Percentiles rank a stretch among this genome's conserved stretches.
phyloP scores from a whole-genome alignment of 805 yeast genomes.

The Myxozyma neglecta region DNA sequence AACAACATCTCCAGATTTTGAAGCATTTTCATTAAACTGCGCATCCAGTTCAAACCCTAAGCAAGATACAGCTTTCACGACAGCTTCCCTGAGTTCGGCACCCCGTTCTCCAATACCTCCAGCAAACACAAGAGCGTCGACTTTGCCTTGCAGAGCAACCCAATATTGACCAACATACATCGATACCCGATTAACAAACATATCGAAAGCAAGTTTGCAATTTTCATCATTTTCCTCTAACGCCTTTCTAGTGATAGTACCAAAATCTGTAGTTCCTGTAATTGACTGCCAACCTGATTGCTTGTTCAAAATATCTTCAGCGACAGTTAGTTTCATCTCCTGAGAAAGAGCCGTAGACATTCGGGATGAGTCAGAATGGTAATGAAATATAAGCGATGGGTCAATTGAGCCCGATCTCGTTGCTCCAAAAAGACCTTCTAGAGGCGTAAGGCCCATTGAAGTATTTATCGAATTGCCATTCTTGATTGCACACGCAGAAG shows the following conservation, averaged over 20 bases:
- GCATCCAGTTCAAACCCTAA: constrained; percentile 26
- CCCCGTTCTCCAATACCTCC: constrained; percentile 33
- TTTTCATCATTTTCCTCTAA: constrained; percentile 15
- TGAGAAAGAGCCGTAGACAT: constrained; percentile 27
- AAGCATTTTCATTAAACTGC: constrained; percentile 14
- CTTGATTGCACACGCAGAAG: constrained; percentile 31
- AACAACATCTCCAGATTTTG: constrained; percentile 6
- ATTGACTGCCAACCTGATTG: constrained; percentile 29
- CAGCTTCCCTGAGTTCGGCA: constrained; percentile 19
- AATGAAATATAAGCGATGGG: constrained; percentile 31
- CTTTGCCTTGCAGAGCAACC: constrained; percentile 26
- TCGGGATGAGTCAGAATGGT: constrained; percentile 25
- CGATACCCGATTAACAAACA: constrained; percentile 29
- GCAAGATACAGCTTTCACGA: constrained; percentile 11
- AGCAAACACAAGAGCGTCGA: constrained; percentile 28
- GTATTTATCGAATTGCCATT: constrained; percentile 29
- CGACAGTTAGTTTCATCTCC: constrained; percentile 28
- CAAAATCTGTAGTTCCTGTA: constrained; percentile 32
- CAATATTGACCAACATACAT: constrained; percentile 29
- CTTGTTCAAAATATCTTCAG: constrained; percentile 31
- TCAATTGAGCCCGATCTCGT: constrained; percentile 32
- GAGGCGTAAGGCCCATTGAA: constrained; percentile 34
- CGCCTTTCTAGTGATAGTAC: constrained; percentile 18
- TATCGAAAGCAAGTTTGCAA: constrained; percentile 29
- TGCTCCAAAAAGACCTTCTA: constrained; percentile 33